phyloP scores from a whole-genome alignment of 2,329 filamentous ascomycete species.

The Didymella arachidicola region DNA sequence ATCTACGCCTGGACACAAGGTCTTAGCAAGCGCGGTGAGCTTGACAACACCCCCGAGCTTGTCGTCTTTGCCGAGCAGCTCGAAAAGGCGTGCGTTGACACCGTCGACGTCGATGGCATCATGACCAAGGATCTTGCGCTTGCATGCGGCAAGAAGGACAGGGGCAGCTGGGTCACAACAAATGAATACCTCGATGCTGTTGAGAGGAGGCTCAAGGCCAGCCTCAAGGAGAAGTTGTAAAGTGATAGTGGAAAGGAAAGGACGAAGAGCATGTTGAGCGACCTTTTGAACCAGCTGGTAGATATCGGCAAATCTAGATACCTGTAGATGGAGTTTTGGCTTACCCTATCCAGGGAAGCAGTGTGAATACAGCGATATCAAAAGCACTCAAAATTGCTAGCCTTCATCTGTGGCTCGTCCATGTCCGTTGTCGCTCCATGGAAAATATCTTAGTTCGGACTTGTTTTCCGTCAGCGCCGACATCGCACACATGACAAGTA shows the following conservation, averaged over 20 bases:
- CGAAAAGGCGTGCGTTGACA: conserved; percentile 92
- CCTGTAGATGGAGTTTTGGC: conserved; percentile 29
- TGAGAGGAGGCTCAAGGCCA: conserved; percentile 84
- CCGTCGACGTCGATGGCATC: conserved; percentile 90
- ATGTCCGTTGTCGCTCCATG: background rate
- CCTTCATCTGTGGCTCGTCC: background rate
- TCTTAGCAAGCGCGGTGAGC: conserved; percentile 87
- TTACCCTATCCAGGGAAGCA: conserved; percentile 24
- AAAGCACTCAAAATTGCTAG: conserved; percentile 7
- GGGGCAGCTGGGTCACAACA: conserved; percentile 89
- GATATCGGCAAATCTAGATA: conserved; percentile 24
- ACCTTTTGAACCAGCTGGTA: conserved; percentile 22
- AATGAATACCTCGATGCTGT: conserved; percentile 89
- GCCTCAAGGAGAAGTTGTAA: conserved; percentile 79
- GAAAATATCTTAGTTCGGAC: background rate
- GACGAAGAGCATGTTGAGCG: conserved; percentile 12
- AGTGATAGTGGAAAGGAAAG: conserved; percentile 3
- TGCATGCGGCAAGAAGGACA: conserved; percentile 85
- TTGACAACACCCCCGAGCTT: conserved; percentile 91
- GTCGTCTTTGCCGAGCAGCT: conserved; percentile 89
- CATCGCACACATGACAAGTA: background rate
- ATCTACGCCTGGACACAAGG: conserved; percentile 99
- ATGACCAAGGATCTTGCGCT: conserved; percentile 99
- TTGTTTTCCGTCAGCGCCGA: conserved; percentile 3
- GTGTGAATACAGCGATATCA: conserved; percentile 20